Conservation (phyloP, 768 basidiomycete genomes). For the Termitomyces sp. region DNA sequence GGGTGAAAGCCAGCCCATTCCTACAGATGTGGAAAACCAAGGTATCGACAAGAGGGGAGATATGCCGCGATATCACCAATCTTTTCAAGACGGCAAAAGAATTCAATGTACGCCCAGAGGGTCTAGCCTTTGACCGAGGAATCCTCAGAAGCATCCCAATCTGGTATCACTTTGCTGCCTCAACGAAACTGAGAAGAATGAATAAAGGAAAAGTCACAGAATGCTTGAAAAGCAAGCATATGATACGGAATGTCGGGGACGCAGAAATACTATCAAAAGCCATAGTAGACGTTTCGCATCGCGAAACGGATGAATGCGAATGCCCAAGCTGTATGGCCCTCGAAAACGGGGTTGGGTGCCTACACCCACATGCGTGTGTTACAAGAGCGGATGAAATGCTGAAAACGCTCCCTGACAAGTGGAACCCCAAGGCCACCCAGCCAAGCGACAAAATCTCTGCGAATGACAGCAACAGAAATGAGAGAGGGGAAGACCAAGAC, state of each 20-base stretch:
- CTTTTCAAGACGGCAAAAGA: too few relatives aligned
- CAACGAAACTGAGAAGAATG: neutral
- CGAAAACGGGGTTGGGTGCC: neutral
- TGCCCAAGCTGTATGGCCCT: neutral
- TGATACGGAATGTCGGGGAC: too few relatives aligned
- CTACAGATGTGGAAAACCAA: too few relatives aligned
- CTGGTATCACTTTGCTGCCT: neutral
- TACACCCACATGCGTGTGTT: neutral
- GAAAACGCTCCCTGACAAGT: neutral
- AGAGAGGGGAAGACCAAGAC: too few relatives aligned
- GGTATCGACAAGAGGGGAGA: too few relatives aligned
- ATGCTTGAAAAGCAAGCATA: neutral
- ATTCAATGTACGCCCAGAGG: too few relatives aligned
- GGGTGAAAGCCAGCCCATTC: too few relatives aligned
- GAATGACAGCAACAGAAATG: too few relatives aligned
- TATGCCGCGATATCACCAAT: too few relatives aligned
- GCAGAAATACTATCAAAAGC: too few relatives aligned
- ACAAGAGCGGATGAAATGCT: too few relatives aligned
- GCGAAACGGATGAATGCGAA: neutral
- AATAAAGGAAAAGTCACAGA: neutral
- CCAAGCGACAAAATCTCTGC: neutral
- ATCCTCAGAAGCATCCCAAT: neutral
- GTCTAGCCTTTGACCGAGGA: accelerated
- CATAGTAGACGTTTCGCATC: neutral
- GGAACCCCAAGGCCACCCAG: neutral